Conservation (phyloP, 305 asterid genomes). For the Plantago coronopus region DNA sequence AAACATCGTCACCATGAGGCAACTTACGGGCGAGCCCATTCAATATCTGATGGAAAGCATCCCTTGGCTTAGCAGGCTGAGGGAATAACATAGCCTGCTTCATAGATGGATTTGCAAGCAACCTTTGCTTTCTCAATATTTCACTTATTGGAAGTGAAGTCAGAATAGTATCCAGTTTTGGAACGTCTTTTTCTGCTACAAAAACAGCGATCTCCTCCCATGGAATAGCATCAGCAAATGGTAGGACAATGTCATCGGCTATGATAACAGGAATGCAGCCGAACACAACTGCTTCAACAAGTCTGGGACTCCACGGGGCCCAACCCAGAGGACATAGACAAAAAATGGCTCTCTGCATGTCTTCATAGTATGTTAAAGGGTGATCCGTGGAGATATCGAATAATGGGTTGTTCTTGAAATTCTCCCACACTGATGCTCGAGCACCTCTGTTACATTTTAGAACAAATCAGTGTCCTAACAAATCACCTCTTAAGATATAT, state of each 20-base stretch:
- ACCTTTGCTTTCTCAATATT: slow-evolving; percentile 4
- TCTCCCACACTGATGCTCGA: slow-evolving; percentile 9
- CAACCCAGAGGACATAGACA: slow-evolving; percentile 59
- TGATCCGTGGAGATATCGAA: slow-evolving; percentile 8
- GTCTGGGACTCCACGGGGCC: slow-evolving; percentile 69
- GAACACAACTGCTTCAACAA: slow-evolving; percentile 50
- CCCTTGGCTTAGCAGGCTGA: neutral
- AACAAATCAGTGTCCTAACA: neutral
- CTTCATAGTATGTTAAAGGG: slow-evolving; percentile 9
- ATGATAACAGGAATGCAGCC: slow-evolving; percentile 59
- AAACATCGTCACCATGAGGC: neutral
- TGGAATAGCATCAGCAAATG: slow-evolving; percentile 42
- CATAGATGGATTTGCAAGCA: slow-evolving; percentile 11
- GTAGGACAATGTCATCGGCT: slow-evolving; percentile 50
- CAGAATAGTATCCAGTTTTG: slow-evolving; percentile 1
- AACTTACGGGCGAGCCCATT: neutral
- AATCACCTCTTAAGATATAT: too few relatives aligned
- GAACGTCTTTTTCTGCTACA: slow-evolving; percentile 49
- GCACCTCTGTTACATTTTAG: slow-evolving; percentile 2
- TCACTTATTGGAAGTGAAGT: neutral
- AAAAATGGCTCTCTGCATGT: slow-evolving; percentile 21
- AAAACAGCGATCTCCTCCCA: slow-evolving; percentile 48
- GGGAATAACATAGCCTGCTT: slow-evolving; percentile 10
- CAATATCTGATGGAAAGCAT: slow-evolving; percentile 7
- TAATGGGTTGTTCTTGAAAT: slow-evolving; percentile 6